Percentiles rank a stretch among this genome's conserved stretches.
Evolutionary conservation across 192 early-diverging fungal species (phyloP).

Genomic region (Mortierella claussenii): DNA sequence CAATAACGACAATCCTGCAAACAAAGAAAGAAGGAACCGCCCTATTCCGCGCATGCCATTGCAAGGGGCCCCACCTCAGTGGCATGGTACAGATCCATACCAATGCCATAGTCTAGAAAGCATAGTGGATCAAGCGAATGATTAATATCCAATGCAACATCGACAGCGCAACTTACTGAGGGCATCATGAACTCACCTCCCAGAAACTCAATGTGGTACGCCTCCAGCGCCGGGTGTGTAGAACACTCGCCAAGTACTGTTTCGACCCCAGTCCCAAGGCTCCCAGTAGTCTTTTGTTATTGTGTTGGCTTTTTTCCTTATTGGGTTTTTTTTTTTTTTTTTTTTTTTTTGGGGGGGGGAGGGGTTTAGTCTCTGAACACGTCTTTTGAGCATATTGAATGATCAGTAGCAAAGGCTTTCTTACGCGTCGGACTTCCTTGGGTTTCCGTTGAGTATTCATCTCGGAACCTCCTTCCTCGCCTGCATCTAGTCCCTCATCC

Average conservation of each 20-base stretch:
- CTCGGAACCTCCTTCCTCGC: constrained; percentile 37
- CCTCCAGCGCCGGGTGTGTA: constrained; percentile 34
- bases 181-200: constrained; percentile 21
- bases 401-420: background rate
- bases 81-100: constrained; percentile 50
- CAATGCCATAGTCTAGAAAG: constrained; percentile 29
- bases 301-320: constrained; percentile 6
- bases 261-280: constrained; percentile 52
- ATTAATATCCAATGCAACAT: background rate
- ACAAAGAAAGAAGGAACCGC: background rate
- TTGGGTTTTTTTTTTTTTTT: background rate
- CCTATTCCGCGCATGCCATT: background rate
- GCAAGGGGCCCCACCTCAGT: background rate
- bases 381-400: background rate
- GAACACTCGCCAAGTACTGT: constrained; percentile 35
- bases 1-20: too few species aligned
- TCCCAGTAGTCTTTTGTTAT: constrained; percentile 25
- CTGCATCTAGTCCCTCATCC: constrained; percentile 68
- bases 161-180: background rate
- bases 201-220: constrained; percentile 46
- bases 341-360: too few species aligned
- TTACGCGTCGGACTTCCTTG: constrained; percentile 39
- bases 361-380: background rate
- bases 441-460: constrained; percentile 9
- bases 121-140: background rate